phyloP scores from a whole-genome alignment of 2,329 filamentous ascomycete genomes.

The Aspergillus sp. region DNA sequence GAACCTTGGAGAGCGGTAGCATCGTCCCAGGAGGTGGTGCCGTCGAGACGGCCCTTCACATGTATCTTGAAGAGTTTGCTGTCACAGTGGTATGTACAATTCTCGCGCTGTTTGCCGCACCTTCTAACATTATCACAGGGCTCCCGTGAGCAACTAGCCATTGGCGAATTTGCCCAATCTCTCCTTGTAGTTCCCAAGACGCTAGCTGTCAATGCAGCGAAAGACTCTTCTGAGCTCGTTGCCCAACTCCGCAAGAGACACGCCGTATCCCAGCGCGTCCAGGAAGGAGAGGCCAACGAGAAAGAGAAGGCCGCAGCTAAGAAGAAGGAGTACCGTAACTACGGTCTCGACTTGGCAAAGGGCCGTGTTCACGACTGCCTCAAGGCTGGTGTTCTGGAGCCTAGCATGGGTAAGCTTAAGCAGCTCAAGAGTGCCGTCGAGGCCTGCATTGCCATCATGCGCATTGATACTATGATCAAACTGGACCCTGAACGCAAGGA shows the following conservation, averaged over 20 bases:
- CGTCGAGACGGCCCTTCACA: constrained; percentile 97
- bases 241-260: constrained; percentile 93
- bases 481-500: constrained; percentile 84
- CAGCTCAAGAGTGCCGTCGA: constrained; percentile 98
- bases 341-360: constrained; percentile 84
- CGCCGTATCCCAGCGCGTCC: constrained; percentile 87
- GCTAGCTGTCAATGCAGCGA: constrained; percentile 92
- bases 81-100: constrained; percentile 75
- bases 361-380: constrained; percentile 91
- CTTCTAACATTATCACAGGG: constrained; percentile 47
- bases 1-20: constrained; percentile 92
- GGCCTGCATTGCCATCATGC: constrained; percentile 98
- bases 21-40: constrained; percentile 96
- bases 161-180: constrained; percentile 94
- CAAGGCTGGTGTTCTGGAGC: constrained; percentile 93
- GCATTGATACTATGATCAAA: constrained; percentile 98
- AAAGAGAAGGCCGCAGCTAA: constrained; percentile 87
- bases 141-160: constrained; percentile 94
- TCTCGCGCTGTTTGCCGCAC: background rate
- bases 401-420: constrained; percentile 96
- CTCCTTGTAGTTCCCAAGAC: constrained; percentile 96
- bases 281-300: constrained; percentile 73
- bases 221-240: constrained; percentile 91
- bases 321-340: constrained; percentile 98
- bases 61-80: constrained; percentile 98